Percentiles rank a stretch among this genome's conserved stretches.
Conservation (phyloP, 306 rosid genomes). For the Quercus robur region DNA sequence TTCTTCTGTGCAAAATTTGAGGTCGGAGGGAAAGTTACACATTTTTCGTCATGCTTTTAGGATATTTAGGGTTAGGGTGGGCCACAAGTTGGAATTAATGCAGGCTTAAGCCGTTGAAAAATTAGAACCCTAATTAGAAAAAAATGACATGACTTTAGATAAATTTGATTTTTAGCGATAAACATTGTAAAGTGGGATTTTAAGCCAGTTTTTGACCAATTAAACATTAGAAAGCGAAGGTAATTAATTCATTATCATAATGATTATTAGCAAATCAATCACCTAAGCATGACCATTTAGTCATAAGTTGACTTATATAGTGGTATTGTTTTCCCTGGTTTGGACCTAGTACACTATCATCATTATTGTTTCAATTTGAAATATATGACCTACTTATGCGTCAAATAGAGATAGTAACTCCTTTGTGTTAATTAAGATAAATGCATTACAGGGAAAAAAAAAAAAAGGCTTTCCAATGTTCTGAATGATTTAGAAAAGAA, state of each 20-base stretch:
- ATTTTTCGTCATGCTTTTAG: neutral
- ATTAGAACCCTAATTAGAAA: neutral
- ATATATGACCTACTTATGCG: neutral
- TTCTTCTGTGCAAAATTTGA: no score
- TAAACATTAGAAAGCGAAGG: neutral
- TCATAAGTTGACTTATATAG: conserved; percentile 4
- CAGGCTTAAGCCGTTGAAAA: neutral
- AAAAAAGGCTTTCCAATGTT: neutral
- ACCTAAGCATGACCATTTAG: neutral
- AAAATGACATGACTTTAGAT: neutral
- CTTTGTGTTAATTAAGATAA: neutral
- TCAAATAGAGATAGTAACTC: neutral
- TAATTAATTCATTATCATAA: neutral
- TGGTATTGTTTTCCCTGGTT: neutral
- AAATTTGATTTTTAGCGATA: neutral
- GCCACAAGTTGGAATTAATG: neutral
- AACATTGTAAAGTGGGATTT: neutral
- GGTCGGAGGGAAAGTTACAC: no score
- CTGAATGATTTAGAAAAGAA: neutral
- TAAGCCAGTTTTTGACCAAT: neutral
- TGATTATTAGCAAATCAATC: neutral
- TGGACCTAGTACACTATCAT: neutral
- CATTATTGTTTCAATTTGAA: neutral
- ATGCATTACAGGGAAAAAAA: neutral
- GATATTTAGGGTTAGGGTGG: neutral